Conservation (phyloP, 495 filamentous ascomycete species). For the Penicillium chermesinum region DNA sequence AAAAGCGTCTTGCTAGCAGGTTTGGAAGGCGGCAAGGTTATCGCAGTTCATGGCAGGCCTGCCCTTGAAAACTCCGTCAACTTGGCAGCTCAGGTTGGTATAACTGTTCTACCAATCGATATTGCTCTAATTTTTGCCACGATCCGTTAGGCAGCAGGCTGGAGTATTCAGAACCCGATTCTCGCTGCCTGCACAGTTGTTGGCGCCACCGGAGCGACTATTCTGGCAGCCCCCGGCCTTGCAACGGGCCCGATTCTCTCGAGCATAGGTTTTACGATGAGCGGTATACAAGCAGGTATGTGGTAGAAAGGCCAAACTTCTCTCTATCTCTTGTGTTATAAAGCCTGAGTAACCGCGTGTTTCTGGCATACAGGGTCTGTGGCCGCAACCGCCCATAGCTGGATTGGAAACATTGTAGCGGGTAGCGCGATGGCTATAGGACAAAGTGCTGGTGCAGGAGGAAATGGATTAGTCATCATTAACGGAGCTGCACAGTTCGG, state of each 20-base stretch:
- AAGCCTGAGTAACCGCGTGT: slow-evolving; percentile 4
- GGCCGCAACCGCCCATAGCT: background rate
- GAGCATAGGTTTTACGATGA: slow-evolving; percentile 7
- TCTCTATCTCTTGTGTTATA: slow-evolving; percentile 4
- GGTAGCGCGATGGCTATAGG: slow-evolving; percentile 10
- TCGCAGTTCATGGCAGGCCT: slow-evolving; percentile 9
- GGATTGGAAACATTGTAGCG: slow-evolving; percentile 14
- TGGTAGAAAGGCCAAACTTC: background rate
- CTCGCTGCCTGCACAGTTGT: slow-evolving; percentile 7
- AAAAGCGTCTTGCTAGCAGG: slow-evolving; percentile 7
- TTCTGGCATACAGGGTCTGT: background rate
- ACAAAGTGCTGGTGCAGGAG: slow-evolving; percentile 19
- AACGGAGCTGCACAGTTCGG: slow-evolving; percentile 13
- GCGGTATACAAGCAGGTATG: slow-evolving; percentile 18
- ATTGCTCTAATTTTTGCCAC: background rate
- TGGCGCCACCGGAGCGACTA: slow-evolving; percentile 5
- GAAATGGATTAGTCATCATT: slow-evolving; percentile 12
- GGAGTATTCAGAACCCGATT: slow-evolving; percentile 11
- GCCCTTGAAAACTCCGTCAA: slow-evolving; percentile 8
- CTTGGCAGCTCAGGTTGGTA: slow-evolving; percentile 6
- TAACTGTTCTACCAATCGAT: background rate
- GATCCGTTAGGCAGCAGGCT: slow-evolving; percentile 13
- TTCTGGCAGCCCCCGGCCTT: slow-evolving; percentile 10
- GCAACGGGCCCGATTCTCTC: slow-evolving; percentile 12
- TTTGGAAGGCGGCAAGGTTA: slow-evolving; percentile 2